Evolutionary conservation across 2,329 filamentous ascomycete genomes (phyloP).

Genomic region (Fragosphaeria purpurea): DNA sequence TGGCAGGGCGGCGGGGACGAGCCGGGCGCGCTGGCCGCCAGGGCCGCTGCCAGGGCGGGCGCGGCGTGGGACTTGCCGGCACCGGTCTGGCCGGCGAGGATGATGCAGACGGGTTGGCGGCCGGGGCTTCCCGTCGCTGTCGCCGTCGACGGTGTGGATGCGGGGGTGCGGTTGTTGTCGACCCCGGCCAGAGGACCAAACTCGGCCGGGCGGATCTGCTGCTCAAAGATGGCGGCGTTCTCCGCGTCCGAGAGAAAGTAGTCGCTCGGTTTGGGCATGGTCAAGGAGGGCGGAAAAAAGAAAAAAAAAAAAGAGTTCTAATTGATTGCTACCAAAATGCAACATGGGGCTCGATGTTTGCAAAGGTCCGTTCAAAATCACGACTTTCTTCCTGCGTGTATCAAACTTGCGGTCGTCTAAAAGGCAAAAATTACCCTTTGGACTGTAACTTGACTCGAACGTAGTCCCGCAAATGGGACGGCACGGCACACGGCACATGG

Average conservation of each 20-base stretch:
- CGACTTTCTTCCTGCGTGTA: too few species aligned
- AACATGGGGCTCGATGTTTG: too few species aligned
- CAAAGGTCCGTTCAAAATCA: too few species aligned
- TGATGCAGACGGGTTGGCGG: constrained; percentile 26
- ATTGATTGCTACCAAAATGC: too few species aligned
- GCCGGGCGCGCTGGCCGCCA: constrained; percentile 12
- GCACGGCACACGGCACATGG: too few species aligned
- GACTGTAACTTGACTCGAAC: too few species aligned
- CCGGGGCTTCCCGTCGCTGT: too few species aligned
- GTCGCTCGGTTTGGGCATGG: constrained; percentile 6
- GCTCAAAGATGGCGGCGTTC: constrained; percentile 18
- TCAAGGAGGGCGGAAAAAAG: too few species aligned
- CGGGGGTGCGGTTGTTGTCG: not conserved
- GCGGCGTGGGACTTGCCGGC: constrained; percentile 37
- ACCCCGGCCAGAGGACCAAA: constrained; percentile 2
- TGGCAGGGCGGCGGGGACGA: constrained; percentile 20
- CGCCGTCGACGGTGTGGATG: not conserved
- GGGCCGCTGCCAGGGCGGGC: constrained; percentile 25
- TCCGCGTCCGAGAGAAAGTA: constrained; percentile 19
- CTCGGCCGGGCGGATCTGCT: constrained; percentile 15
- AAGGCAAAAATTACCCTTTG: too few species aligned
- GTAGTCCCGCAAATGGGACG: too few species aligned
- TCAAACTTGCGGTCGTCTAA: too few species aligned
- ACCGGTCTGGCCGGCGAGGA: constrained; percentile 37
- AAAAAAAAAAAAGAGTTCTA: too few species aligned